phyloP scores from a whole-genome alignment of 2,329 filamentous ascomycete genomes.

The Bipolaris bicolor region DNA sequence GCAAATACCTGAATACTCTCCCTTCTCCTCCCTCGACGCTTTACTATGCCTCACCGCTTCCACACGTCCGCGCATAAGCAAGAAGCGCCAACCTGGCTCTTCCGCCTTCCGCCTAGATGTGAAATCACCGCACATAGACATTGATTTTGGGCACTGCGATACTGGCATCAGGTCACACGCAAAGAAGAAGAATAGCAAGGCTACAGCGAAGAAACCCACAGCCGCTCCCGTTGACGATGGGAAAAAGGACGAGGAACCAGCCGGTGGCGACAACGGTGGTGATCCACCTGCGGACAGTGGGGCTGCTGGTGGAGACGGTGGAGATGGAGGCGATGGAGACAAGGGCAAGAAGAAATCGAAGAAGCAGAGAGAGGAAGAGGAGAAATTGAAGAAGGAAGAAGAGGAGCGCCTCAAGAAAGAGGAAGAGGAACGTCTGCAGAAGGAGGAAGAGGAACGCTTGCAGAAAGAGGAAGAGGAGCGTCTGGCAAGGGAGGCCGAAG shows the following conservation, averaged over 20 bases:
- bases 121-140: conserved; percentile 46
- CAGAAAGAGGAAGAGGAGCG: conserved; percentile 41
- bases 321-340: conserved; percentile 39
- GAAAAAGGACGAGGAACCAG: conserved; percentile 54
- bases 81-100: conserved; percentile 36
- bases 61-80: conserved; percentile 38
- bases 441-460: conserved; percentile 47
- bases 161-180: conserved; percentile 59
- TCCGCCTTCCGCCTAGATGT: conserved; percentile 39
- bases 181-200: conserved; percentile 58
- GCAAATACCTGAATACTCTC: conserved; percentile 39
- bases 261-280: conserved; percentile 43
- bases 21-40: conserved; percentile 40
- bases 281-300: conserved; percentile 46
- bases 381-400: conserved; percentile 45
- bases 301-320: conserved; percentile 43
- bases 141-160: conserved; percentile 66
- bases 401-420: conserved; percentile 48
- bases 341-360: conserved; percentile 51
- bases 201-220: conserved; percentile 42
- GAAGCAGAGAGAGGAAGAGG: conserved; percentile 47
- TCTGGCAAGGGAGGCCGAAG: conserved; percentile 48
- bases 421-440: conserved; percentile 42
- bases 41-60: conserved; percentile 39
- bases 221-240: conserved; percentile 53